These are phyloP conservation scores for Plasmodium billcollinsi DNA, from an alignment of 169 alveolate species.

Conservation along the genomic window DNA sequence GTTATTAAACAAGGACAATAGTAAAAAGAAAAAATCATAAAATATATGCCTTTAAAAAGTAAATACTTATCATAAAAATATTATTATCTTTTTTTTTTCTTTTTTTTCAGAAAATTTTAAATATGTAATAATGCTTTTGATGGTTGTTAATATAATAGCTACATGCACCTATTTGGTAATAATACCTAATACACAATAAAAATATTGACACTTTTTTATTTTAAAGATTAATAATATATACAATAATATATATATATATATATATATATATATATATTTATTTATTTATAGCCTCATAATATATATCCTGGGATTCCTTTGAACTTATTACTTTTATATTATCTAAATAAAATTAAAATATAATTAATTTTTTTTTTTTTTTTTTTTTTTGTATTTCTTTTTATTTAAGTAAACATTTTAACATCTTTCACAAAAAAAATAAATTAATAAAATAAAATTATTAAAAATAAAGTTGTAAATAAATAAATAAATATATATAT, in stretches of 20 bases:
- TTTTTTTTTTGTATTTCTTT: neutral
- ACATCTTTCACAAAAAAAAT: neutral
- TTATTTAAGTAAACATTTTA: neutral
- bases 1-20: constrained; percentile 14
- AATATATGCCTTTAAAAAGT: neutral
- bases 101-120: constrained; percentile 42
- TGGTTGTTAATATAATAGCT: constrained; percentile 30
- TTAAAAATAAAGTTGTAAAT: neutral
- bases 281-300: constrained; percentile 23
- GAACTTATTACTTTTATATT: constrained; percentile 45
- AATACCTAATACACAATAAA: neutral
- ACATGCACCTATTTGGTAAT: constrained; percentile 69
- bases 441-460: neutral
- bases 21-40: constrained; percentile 8
- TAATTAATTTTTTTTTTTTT: constrained; percentile 13
- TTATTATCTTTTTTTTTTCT: constrained; percentile 10
- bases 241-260: neutral
- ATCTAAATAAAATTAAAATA: constrained; percentile 31
- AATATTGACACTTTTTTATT: neutral
- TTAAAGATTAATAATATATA: neutral
- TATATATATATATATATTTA: neutral
- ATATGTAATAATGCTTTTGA: constrained; percentile 48
- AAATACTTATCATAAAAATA: neutral
- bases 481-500: neutral
- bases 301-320: constrained; percentile 61